Base-by-base conservation (phyloP, 208 protist genomes). In the Crithidia thermophila region DNA sequence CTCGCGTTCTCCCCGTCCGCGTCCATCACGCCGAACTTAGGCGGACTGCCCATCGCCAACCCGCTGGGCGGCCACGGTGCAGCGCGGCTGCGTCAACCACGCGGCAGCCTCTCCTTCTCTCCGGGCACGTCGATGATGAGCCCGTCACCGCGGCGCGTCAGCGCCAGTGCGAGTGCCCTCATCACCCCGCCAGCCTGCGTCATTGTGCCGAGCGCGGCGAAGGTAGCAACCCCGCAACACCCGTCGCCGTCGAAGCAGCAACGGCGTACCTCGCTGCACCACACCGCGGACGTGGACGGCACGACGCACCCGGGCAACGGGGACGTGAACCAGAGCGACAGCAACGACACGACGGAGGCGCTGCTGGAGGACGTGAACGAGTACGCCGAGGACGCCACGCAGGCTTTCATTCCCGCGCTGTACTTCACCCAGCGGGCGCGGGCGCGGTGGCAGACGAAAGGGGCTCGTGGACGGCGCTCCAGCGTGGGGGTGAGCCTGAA, bases 381-480 rank as follows among this genome's bases (percentile, higher is more conserved):
- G 47, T 75, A 75, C 37, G 61, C 27, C 21, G 43, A 28, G 14
- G 69, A 75, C 40, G 51, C 52, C 4, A 50, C 43, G 6, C 37
- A 28, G 31, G 39, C 25, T 3, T 68, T 75, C 25, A 28, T 75
- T 21, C 69, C 69, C 0, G 37, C 69, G n/a, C 46, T 68, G 28
- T 75, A 63, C 55, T 75, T 75, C 57, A 45, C 23, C 3, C 28
- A 28, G 33, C 43, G 20, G 18, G 33, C 33, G 16, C 51, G 21
- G 14, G 6, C 60, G 52, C 49, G 60, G 40, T 36, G 52, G 61
- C 40, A 37, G 25, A 9, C 36, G 2, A 21, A 30, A n/a, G 20
- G 31, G 18, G 23, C 21, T 6, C 55, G 37, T 23, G 23, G 1
- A 2, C 55, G 33, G 5, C 39, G 39, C 21, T 34, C 25, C 37